Evolutionary conservation across 164 flowering plant species (phyloP).

Genomic region (Platanus orientalis): DNA sequence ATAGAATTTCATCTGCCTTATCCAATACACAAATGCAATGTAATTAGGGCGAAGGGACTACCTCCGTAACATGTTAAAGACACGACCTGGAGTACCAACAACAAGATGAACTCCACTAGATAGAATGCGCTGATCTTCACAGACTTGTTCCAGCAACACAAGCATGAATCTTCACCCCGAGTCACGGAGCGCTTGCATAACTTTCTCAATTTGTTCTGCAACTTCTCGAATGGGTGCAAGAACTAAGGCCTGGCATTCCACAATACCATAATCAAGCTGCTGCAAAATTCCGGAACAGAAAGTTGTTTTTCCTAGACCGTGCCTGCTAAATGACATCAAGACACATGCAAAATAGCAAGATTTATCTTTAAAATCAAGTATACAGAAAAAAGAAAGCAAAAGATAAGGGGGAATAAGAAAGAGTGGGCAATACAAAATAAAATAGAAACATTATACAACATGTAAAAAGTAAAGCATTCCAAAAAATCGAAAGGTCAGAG

Average conservation of each 20-base stretch:
- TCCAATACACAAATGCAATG: constrained; percentile 84
- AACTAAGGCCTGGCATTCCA: constrained; percentile 79
- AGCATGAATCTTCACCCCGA: constrained; percentile 86
- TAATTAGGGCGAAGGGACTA: constrained; percentile 70
- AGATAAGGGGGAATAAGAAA: no score
- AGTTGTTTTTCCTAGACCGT: constrained; percentile 87
- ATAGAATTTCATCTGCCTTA: constrained; percentile 94
- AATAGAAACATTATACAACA: no score
- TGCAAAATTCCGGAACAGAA: constrained; percentile 83
- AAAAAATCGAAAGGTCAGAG: no score
- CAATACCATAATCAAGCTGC: constrained; percentile 65
- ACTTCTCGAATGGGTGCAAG: constrained; percentile 84
- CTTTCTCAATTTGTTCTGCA: constrained; percentile 88
- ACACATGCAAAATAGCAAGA: constrained; percentile 80
- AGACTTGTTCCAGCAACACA: constrained; percentile 93
- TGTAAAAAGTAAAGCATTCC: no score
- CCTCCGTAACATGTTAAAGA: constrained; percentile 73
- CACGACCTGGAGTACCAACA: constrained; percentile 90
- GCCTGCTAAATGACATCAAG: constrained; percentile 90
- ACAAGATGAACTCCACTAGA: constrained; percentile 79
- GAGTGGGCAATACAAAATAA: no score
- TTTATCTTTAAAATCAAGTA: no score
- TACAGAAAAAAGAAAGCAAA: no score
- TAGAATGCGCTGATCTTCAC: constrained; percentile 81
- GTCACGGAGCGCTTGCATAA: constrained; percentile 88